phyloP scores from a whole-genome alignment of 2,329 filamentous ascomycete genomes.

The Nemania diffusa region DNA sequence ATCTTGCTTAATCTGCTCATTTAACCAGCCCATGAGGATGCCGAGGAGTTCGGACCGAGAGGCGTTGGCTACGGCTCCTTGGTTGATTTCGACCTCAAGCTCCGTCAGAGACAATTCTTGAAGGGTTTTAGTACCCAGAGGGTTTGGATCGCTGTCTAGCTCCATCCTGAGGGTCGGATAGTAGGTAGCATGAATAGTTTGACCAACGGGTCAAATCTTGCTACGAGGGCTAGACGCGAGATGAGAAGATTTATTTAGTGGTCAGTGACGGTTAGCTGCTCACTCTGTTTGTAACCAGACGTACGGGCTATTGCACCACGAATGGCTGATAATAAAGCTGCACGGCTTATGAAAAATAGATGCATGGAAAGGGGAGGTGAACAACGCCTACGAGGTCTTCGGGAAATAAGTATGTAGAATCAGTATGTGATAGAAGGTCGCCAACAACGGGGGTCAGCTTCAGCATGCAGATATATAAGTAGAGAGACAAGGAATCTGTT shows the following conservation, averaged over 20 bases:
- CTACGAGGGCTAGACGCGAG: too few species aligned
- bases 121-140: constrained; percentile 26
- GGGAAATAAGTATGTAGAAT: not conserved
- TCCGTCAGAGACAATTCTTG: constrained; percentile 33
- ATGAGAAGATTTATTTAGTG: not conserved
- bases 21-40: constrained; percentile 44
- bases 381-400: not conserved
- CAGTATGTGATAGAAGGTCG: not conserved
- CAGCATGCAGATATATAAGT: not conserved
- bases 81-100: constrained; percentile 30
- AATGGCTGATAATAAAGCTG: not conserved
- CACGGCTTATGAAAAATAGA: not conserved
- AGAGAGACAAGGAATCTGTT: not conserved
- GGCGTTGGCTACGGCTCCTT: constrained; percentile 3
- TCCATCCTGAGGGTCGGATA: constrained; percentile 39
- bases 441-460: not conserved
- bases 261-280: not conserved
- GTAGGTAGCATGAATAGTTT: not conserved
- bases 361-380: not conserved
- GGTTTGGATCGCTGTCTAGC: constrained; percentile 7
- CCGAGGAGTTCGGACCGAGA: constrained; percentile 34
- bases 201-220: not conserved
- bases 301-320: not conserved
- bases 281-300: not conserved
- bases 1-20: constrained; percentile 44